Percentiles rank a stretch among this genome's conserved stretches.
Evolutionary conservation across 2,329 filamentous ascomycete species (phyloP).

Genomic region (Monilinia laxa): DNA sequence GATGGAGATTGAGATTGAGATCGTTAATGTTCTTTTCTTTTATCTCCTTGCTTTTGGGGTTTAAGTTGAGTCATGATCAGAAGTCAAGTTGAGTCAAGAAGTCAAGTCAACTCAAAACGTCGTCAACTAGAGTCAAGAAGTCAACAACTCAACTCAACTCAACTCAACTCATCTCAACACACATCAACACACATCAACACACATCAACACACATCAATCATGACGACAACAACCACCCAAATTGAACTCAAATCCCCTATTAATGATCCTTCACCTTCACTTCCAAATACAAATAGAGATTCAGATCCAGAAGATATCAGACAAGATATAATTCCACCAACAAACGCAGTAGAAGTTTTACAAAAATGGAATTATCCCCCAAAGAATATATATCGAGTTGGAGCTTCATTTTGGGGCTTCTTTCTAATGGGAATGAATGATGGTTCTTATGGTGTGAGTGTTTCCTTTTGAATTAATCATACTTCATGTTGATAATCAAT

Average conservation of each 20-base stretch:
- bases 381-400: conserved; percentile 58
- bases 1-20: too few relatives aligned
- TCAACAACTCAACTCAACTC: too few relatives aligned
- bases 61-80: too few relatives aligned
- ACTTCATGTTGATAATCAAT: too few relatives aligned
- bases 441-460: conserved; percentile 30
- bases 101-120: too few relatives aligned
- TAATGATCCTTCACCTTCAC: background rate
- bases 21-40: too few relatives aligned
- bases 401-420: conserved; percentile 60
- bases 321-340: conserved; percentile 14
- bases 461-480: background rate
- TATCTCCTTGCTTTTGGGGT: too few relatives aligned
- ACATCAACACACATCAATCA: background rate
- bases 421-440: conserved; percentile 50
- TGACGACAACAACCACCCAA: background rate
- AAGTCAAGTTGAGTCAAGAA: too few relatives aligned
- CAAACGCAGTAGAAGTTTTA: conserved; percentile 28
- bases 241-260: background rate
- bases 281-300: background rate
- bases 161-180: too few relatives aligned
- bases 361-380: conserved; percentile 64
- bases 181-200: too few relatives aligned
- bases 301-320: conserved; percentile 17
- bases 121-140: background rate